phyloP scores from a whole-genome alignment of 179 eudicot genomes.

The Amaranthus tricolor region DNA sequence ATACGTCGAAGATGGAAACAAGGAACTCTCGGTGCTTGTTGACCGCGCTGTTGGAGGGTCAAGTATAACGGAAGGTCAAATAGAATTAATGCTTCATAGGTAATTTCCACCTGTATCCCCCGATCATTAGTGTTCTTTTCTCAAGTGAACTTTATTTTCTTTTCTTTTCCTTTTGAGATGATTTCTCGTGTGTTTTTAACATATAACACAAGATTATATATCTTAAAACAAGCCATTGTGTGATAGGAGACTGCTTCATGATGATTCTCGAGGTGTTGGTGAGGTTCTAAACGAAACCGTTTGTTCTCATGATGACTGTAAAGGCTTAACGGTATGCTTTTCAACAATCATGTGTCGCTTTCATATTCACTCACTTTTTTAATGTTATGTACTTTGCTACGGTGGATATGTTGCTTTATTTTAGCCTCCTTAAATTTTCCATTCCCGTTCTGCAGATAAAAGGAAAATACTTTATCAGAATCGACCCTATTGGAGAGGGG shows the following conservation, averaged over 20 bases:
- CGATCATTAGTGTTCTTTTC: neutral
- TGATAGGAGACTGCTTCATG: constrained; percentile 74
- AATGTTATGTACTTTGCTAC: neutral
- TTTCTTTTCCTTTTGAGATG: too few relatives aligned
- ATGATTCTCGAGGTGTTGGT: constrained; percentile 91
- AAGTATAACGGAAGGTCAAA: constrained; percentile 80
- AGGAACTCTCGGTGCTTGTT: constrained; percentile 81
- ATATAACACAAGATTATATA: neutral
- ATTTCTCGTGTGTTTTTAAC: neutral
- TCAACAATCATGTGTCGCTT: neutral
- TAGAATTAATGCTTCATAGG: constrained; percentile 98
- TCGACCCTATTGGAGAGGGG: constrained; percentile 85
- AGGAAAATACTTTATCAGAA: constrained; percentile 74
- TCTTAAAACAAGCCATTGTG: constrained; percentile 10
- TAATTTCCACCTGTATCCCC: constrained; percentile 21
- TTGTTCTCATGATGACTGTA: constrained; percentile 59
- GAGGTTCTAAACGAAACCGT: constrained; percentile 84
- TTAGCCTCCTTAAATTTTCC: constrained; percentile 1
- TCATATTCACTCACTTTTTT: neutral
- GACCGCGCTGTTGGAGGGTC: constrained; percentile 96
- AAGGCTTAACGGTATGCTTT: constrained; percentile 61
- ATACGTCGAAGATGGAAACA: constrained; percentile 64
- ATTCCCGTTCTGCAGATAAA: constrained; percentile 50
- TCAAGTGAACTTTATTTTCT: neutral
- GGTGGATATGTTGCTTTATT: neutral